Evolutionary conservation across 768 basidiomycete genomes (phyloP), one percentile per base, ranked within the genome.

Genomic region (Antrodiella citrinella): DNA sequence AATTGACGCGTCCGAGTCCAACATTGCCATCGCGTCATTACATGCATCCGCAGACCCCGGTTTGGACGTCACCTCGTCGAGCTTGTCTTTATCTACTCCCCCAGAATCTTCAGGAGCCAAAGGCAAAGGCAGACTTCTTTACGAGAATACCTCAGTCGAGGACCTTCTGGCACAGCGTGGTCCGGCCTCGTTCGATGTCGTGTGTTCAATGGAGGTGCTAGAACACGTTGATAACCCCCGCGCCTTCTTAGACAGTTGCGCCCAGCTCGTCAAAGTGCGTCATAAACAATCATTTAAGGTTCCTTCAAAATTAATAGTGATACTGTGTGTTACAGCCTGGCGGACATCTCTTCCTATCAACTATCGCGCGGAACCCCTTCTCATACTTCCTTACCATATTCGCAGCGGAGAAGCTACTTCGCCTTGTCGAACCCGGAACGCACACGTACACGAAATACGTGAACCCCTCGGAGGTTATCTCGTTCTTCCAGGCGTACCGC

Each of bases 181-280:
- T 3, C 64, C 76, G 12, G 75, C 74, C 57, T 79, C 79, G 47
- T 98, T 85, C 62, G 95, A 98, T 63, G 78, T 93, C 18, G 93
- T 99, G 12, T 96, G 92, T 63, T 88, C 93, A 9, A 91, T 98
- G 91, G 96, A 99, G 66, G 95, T 99, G 5, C 63, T 99, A 24
- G 96, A 99, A 69, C 96, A 99, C 61, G 96, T 99, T 46, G 89
- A 96, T 62, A 85, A 95, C 60, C 94, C 96, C 1, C 73, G 80
- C 4, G 74, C 76, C 4, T 99, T 99, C 65, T 74, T 99, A 45
- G 72, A 78, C 23, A 81, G 84, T 35, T 86, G 92, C 56, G 87
- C 87, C 0, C 75, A 84, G 51, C 76, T 98, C 24, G 80, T 95
- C 57, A 98, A 96, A 72, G 94, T 92, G 54, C 39, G 77, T 62